These are phyloP conservation scores for Gaillardinia entomophila DNA, from an alignment of 805 yeast species.

Conservation along the genomic window DNA sequence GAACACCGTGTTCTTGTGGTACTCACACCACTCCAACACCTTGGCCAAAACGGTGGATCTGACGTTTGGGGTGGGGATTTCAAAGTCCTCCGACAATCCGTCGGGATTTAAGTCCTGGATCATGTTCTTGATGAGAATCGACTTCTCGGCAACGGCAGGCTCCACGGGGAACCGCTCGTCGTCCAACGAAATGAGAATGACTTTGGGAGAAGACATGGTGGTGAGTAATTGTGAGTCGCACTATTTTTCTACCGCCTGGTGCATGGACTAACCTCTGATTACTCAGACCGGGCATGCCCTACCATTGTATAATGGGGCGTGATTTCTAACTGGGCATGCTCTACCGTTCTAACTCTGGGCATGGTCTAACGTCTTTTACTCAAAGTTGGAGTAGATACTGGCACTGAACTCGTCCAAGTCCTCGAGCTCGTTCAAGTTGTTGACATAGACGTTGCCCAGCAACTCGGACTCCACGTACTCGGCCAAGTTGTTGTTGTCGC, in stretches of 20 bases:
- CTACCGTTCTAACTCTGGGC: neutral
- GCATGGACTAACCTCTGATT: too few species aligned
- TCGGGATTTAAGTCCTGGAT: slow-evolving; percentile 61
- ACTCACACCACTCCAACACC: slow-evolving; percentile 95
- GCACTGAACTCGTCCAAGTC: slow-evolving; percentile 87
- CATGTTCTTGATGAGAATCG: slow-evolving; percentile 81
- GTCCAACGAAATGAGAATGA: slow-evolving; percentile 68
- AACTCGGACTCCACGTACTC: slow-evolving; percentile 10
- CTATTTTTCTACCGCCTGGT: too few species aligned
- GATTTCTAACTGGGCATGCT: too few species aligned
- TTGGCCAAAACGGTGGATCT: slow-evolving; percentile 81
- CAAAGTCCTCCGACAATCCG: slow-evolving; percentile 63
- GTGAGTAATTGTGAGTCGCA: too few species aligned
- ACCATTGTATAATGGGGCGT: neutral
- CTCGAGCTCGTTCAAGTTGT: slow-evolving; percentile 34
- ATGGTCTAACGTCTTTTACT: too few species aligned
- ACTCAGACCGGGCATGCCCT: too few species aligned
- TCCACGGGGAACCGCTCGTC: slow-evolving; percentile 76
- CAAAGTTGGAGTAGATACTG: slow-evolving; percentile 78
- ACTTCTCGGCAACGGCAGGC: slow-evolving; percentile 78
- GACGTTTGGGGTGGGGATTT: slow-evolving; percentile 87
- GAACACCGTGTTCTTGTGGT: slow-evolving; percentile 75
- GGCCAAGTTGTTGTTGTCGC: slow-evolving; percentile 34
- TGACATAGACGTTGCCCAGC: slow-evolving; percentile 37
- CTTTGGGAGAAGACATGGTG: slow-evolving; percentile 27